Conservation (phyloP, 202 grass and related monocot genomes). For the Setaria viridis region DNA sequence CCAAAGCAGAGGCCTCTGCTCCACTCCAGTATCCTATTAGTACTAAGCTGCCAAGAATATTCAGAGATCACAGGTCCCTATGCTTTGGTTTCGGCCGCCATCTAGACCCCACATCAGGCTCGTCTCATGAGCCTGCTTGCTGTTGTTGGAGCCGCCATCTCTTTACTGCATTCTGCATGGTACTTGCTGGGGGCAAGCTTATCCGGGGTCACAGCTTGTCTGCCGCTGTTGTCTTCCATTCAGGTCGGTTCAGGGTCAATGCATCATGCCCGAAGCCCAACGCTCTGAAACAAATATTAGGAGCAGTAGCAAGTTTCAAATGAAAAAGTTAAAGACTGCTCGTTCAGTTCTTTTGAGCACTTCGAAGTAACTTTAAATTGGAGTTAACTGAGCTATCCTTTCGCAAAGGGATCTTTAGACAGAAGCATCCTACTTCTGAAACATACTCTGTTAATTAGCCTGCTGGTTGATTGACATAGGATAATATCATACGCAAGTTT, state of each 20-base stretch:
- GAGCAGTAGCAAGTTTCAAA: conserved; percentile 6
- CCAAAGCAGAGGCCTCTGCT: conserved; percentile 3
- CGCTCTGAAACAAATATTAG: background rate
- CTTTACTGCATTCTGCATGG: background rate
- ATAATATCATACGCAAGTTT: background rate
- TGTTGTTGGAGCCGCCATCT: background rate
- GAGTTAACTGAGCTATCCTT: conserved; percentile 7
- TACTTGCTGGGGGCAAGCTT: background rate
- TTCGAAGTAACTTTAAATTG: conserved; percentile 13
- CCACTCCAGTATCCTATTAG: background rate
- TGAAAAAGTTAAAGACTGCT: background rate
- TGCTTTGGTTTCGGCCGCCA: background rate
- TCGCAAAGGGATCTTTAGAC: background rate
- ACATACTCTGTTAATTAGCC: background rate
- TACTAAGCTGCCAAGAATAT: background rate
- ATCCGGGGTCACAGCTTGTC: background rate
- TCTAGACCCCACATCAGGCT: background rate
- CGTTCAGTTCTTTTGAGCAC: conserved; percentile 46
- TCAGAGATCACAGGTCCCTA: background rate
- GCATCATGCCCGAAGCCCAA: conserved; percentile 20
- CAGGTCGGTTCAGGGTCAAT: conserved; percentile 31
- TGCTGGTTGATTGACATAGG: background rate
- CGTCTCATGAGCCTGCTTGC: background rate
- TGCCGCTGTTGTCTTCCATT: conserved; percentile 1
- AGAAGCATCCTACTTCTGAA: background rate